Evolutionary conservation across 257 asterid genomes (phyloP).

Genomic region (Striga asiatica): DNA sequence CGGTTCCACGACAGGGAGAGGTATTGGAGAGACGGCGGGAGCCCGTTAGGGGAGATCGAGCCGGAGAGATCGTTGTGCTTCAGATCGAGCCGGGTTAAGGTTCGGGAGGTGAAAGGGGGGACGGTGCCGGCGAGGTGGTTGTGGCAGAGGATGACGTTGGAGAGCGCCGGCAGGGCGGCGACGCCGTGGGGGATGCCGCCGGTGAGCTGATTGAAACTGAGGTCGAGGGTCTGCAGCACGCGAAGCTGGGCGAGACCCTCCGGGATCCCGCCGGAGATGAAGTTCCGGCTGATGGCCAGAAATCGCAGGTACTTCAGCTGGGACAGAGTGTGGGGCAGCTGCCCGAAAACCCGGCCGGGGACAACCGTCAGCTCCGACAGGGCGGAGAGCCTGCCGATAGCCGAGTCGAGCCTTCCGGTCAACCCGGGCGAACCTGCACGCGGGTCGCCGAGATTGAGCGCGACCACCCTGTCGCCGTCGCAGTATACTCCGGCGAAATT

Average conservation of each 20-base stretch:
- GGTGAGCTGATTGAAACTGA: conserved; percentile 57
- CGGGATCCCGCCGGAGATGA: conserved; percentile 61
- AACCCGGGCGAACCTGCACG: conserved; percentile 81
- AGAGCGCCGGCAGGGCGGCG: conserved; percentile 47
- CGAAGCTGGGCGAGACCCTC: conserved; percentile 51
- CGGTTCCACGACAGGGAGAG: conserved; percentile 68
- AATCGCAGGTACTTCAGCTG: conserved; percentile 44
- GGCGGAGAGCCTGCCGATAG: conserved; percentile 20
- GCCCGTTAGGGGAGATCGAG: conserved; percentile 32
- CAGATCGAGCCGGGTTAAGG: conserved; percentile 64
- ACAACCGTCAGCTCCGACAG: background rate
- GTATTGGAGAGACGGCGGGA: conserved; percentile 60
- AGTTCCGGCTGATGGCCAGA: conserved; percentile 61
- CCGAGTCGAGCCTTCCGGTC: conserved; percentile 57
- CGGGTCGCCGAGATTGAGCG: conserved; percentile 85
- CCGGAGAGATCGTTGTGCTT: conserved; percentile 76
- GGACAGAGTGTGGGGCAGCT: conserved; percentile 52
- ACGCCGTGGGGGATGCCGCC: conserved; percentile 48
- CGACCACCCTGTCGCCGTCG: conserved; percentile 49
- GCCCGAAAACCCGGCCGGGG: conserved; percentile 26
- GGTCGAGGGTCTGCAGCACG: conserved; percentile 57
- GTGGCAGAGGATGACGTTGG: conserved; percentile 60
- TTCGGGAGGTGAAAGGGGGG: conserved; percentile 48
- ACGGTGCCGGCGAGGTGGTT: conserved; percentile 57
- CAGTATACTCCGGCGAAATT: conserved; percentile 74